These are phyloP conservation scores for Exophiala lecanii-corni DNA, from an alignment of 2,329 filamentous ascomycete genomes.

Conservation along the genomic window DNA sequence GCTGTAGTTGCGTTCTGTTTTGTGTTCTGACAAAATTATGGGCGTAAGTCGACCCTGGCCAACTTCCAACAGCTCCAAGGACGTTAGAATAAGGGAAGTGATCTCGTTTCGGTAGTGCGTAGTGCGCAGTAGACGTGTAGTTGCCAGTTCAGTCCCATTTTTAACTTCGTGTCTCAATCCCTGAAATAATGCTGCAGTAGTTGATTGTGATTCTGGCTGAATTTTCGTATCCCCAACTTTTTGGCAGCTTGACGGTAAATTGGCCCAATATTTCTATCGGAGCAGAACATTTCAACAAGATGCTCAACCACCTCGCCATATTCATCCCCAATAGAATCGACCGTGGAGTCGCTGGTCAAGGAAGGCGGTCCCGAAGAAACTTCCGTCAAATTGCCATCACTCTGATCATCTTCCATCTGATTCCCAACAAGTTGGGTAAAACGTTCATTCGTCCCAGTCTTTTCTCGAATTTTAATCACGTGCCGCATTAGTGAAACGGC, in stretches of 20 bases:
- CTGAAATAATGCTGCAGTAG: too few relatives aligned
- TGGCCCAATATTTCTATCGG: too few relatives aligned
- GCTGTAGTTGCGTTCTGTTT: constrained; percentile 3
- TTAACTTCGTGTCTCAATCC: too few relatives aligned
- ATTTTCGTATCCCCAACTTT: too few relatives aligned
- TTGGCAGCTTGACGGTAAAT: too few relatives aligned
- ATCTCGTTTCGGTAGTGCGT: constrained; percentile 1
- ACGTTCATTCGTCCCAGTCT: not conserved
- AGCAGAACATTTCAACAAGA: too few relatives aligned
- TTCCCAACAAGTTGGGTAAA: not conserved
- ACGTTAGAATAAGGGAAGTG: constrained; percentile 2
- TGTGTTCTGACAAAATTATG: not conserved
- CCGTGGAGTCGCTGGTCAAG: constrained; percentile 2
- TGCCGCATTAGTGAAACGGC: constrained; percentile 3
- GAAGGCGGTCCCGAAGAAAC: constrained; percentile 1
- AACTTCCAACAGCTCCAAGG: not conserved
- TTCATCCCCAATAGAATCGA: too few relatives aligned
- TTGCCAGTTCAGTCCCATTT: constrained; percentile 3
- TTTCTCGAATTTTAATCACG: constrained; percentile 1
- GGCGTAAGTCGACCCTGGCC: not conserved
- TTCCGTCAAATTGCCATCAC: constrained; percentile 1
- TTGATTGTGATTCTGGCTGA: too few relatives aligned
- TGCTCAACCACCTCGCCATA: too few relatives aligned
- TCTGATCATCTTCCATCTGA: constrained; percentile 1
- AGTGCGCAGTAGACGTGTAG: constrained; percentile 3